phyloP scores from a whole-genome alignment of 2,329 filamentous ascomycete species.

The Alternaria ventricosa region DNA sequence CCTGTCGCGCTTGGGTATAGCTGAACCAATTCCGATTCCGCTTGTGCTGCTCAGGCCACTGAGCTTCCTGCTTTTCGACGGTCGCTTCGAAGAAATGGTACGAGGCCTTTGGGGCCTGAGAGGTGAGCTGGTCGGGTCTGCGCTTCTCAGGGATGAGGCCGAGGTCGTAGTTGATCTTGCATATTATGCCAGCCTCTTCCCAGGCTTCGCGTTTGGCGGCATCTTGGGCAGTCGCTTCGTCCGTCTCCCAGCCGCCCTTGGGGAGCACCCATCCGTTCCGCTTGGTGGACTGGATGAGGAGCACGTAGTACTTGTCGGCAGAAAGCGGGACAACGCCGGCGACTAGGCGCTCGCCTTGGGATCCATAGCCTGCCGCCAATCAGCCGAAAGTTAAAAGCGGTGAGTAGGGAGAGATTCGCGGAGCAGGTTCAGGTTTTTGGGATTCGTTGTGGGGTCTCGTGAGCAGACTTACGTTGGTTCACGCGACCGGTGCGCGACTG shows the following conservation, averaged over 20 bases:
- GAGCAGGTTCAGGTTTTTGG: constrained; percentile 5
- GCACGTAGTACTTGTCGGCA: constrained; percentile 81
- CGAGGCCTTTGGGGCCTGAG: constrained; percentile 72
- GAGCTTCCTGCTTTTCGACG: constrained; percentile 82
- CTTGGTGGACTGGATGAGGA: constrained; percentile 91
- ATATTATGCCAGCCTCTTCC: constrained; percentile 95
- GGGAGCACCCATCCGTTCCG: constrained; percentile 95
- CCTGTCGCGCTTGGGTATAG: constrained; percentile 79
- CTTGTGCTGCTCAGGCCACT: constrained; percentile 96
- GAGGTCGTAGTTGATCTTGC: constrained; percentile 83
- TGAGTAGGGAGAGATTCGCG: constrained; percentile 14
- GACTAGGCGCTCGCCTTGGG: constrained; percentile 91
- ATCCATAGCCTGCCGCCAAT: constrained; percentile 76
- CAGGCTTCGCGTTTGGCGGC: constrained; percentile 89
- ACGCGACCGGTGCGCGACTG: constrained; percentile 76
- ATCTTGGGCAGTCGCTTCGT: constrained; percentile 85
- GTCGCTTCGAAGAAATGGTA: constrained; percentile 87
- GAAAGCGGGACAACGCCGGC: constrained; percentile 93
- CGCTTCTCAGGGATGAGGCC: constrained; percentile 86
- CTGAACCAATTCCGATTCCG: constrained; percentile 89
- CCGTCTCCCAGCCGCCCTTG: constrained; percentile 96
- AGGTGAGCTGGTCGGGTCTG: constrained; percentile 58
- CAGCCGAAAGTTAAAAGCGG: constrained; percentile 13
- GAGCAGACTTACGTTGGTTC: constrained; percentile 76
- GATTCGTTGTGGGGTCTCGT: constrained; percentile 19